Percentiles rank a stretch among this genome's conserved stretches.
phyloP scores from a whole-genome alignment of 768 basidiomycete species.

The Mrakia gelida region DNA sequence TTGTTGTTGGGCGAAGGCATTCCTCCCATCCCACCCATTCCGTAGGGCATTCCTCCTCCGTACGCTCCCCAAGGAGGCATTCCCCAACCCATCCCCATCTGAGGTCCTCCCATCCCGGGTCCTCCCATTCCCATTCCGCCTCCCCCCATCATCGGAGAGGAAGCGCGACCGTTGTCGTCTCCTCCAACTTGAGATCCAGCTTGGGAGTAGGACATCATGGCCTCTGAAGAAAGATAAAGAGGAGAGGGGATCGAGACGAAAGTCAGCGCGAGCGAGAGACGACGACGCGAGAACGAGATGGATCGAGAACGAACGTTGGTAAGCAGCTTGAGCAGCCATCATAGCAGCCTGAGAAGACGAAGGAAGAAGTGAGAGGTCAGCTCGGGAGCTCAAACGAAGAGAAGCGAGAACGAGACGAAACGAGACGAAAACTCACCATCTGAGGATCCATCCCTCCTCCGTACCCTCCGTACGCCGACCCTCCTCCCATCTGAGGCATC shows the following conservation, averaged over 20 bases:
- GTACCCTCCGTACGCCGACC: conserved; percentile 18
- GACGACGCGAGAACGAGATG: conserved; percentile 37
- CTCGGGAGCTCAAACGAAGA: neutral
- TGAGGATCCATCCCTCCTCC: conserved; percentile 29
- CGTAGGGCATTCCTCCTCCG: neutral
- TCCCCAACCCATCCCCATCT: neutral
- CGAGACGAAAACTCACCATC: conserved; percentile 14
- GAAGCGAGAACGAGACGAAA: neutral
- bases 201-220: conserved; percentile 42
- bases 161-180: neutral
- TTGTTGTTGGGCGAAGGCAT: neutral
- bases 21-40: neutral
- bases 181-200: conserved; percentile 38
- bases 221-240: conserved; percentile 44
- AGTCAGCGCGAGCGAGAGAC: conserved; percentile 21
- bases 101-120: neutral
- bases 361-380: neutral
- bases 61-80: neutral
- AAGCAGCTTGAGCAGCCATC: conserved; percentile 48
- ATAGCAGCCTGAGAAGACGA: conserved; percentile 37
- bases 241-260: neutral
- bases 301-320: conserved; percentile 42
- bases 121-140: no score
- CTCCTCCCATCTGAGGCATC: conserved; percentile 28
- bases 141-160: neutral